A percentile compares a stretch with the other conserved stretches of the same genome.
These are phyloP conservation scores for Tolypocladium tropicale DNA, from an alignment of 2,329 filamentous ascomycete species.

Conservation along the genomic window DNA sequence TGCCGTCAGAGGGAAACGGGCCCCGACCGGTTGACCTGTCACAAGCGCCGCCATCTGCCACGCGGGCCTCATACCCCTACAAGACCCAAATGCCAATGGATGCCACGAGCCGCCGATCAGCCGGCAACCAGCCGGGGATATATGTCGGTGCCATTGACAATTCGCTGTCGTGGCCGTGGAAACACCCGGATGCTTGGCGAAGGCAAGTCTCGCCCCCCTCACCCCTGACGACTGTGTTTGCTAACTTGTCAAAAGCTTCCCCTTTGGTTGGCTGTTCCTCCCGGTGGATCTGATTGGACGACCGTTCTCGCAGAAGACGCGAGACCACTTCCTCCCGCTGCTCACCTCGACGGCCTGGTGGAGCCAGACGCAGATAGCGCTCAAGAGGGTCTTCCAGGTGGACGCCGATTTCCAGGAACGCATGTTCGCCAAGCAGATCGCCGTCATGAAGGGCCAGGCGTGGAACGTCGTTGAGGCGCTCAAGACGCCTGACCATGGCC, in stretches of 20 bases:
- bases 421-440: conserved; percentile 98
- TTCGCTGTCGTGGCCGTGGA: conserved; percentile 97
- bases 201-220: conserved; percentile 26
- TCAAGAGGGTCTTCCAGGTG: conserved; percentile 80
- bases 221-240: background rate
- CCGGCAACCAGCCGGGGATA: conserved; percentile 47
- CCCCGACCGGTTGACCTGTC: conserved; percentile 50
- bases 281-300: conserved; percentile 93
- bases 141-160: conserved; percentile 93
- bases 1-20: conserved; percentile 29
- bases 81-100: conserved; percentile 77
- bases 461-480: conserved; percentile 99
- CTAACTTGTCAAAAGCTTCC: conserved; percentile 58
- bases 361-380: conserved; percentile 81
- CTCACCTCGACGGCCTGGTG: conserved; percentile 95
- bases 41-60: conserved; percentile 28
- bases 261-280: conserved; percentile 96
- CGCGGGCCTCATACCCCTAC: conserved; percentile 53
- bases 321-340: conserved; percentile 90
- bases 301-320: conserved; percentile 87
- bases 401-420: conserved; percentile 95
- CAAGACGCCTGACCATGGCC: conserved; percentile 85
- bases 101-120: conserved; percentile 43
- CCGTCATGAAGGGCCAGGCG: conserved; percentile 97
- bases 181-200: conserved; percentile 83